Evolutionary conservation across 2,329 filamentous ascomycete genomes (phyloP), one percentile per base, ranked within the genome.

Genomic region (Calonectria pauciramosa): DNA sequence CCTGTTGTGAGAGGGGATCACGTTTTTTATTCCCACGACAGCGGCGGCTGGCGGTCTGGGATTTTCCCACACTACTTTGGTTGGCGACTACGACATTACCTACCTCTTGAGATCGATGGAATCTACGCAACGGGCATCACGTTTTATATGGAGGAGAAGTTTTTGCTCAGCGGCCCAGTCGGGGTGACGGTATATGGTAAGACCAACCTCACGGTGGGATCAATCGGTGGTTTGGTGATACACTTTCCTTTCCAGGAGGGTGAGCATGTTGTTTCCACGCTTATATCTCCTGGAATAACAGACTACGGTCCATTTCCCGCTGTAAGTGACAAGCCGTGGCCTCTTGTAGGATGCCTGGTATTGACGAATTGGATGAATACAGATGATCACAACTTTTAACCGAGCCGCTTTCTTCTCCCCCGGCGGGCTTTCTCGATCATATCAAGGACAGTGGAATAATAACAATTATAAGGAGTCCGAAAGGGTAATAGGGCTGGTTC

Each of bases 61-160:
- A 65, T 65, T 49, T 65, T 65, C 20, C 60, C 60, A 6, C 38
- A 65, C 13, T 65, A 65, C 28, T 65, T 65, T n/a, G 60, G 60
- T 18, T 65, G 60, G 60, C 26, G 60, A 32, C 44, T 65, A 18
- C 38, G 60, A 20, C 60, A 65, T 18, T 65, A 65, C 18, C 20
- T 65, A n/a, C 60, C 60, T 16, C 60, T 65, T 2, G 60, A 65
- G 13, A 49, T 7, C 18, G 60, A 65, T 34, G 60, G 60, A 26
- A 28, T 34, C 41, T 65, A 65, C 11, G 60, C 60, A 8, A 65
- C 60, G 2, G 60, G 60, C 10, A 34, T 65, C 20, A 65, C 60
- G 1, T 30, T 49, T 34, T 65, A 65, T 41, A 65, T 65, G 60
- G 26, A 65, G 14, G 41, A 65, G 6, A 65, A 65, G 41, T 65